These are phyloP conservation scores for Saururus chinensis DNA, from an alignment of 164 flowering plant genomes.

Conservation along the genomic window DNA sequence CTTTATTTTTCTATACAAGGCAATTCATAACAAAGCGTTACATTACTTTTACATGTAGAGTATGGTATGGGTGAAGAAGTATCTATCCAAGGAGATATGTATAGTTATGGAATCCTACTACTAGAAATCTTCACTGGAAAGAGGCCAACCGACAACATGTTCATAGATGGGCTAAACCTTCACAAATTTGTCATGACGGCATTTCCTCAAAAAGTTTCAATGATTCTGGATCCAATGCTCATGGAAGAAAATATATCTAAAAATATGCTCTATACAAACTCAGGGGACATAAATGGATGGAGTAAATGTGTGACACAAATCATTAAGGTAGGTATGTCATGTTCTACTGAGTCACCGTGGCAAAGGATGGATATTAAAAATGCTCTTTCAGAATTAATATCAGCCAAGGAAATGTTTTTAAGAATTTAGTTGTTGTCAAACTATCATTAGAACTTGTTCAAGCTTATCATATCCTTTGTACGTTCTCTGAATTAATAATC, in stretches of 20 bases:
- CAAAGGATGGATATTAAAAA: neutral
- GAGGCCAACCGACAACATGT: constrained; percentile 56
- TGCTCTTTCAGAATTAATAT: neutral
- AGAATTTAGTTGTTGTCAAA: too few species aligned
- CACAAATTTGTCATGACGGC: constrained; percentile 49
- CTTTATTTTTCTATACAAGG: too few species aligned
- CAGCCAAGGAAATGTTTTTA: too few species aligned
- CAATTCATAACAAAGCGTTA: too few species aligned
- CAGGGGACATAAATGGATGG: too few species aligned
- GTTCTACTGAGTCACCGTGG: neutral
- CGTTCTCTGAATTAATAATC: too few species aligned
- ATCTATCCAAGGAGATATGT: constrained; percentile 72
- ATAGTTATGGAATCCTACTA: constrained; percentile 68
- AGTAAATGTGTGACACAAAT: too few species aligned
- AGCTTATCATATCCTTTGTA: too few species aligned
- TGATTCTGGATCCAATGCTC: neutral
- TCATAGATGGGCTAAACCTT: constrained; percentile 47
- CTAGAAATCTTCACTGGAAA: constrained; percentile 57
- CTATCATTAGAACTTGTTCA: too few species aligned
- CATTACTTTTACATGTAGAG: constrained; percentile 33
- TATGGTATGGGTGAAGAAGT: constrained; percentile 66
- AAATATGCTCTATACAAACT: too few species aligned
- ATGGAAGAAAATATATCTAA: too few species aligned
- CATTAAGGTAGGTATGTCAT: neutral
- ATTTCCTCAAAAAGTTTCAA: neutral